These are phyloP conservation scores for Polyporus arcularius DNA, from an alignment of 768 basidiomycete genomes.

Conservation along the genomic window DNA sequence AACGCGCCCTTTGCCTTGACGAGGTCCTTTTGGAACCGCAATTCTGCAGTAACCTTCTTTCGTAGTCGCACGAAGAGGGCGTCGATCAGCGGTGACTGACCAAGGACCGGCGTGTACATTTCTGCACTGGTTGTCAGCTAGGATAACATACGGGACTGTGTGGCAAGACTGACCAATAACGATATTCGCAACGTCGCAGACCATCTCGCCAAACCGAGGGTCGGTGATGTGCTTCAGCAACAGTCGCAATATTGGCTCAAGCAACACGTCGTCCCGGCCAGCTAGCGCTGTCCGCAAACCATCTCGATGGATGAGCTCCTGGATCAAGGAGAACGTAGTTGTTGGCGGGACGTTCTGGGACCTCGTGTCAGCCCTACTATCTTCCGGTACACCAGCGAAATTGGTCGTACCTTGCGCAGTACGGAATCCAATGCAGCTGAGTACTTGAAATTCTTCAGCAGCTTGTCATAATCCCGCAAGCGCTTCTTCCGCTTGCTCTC, in stretches of 20 bases:
- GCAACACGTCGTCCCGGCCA: constrained; percentile 89
- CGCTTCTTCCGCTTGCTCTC: constrained; percentile 70
- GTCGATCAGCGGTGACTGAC: constrained; percentile 92
- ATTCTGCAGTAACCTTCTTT: constrained; percentile 82
- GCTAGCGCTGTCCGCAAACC: constrained; percentile 83
- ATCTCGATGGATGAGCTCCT: constrained; percentile 91
- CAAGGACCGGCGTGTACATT: constrained; percentile 89
- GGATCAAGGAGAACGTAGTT: constrained; percentile 86
- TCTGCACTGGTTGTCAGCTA: constrained; percentile 49
- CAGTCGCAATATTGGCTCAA: constrained; percentile 89
- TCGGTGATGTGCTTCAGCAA: constrained; percentile 84
- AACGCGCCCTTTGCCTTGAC: constrained; percentile 82
- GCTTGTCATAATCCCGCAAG: constrained; percentile 84
- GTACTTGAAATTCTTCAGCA: constrained; percentile 92
- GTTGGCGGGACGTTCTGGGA: constrained; percentile 77
- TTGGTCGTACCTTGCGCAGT: constrained; percentile 67
- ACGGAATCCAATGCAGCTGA: constrained; percentile 93
- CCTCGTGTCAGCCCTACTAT: constrained; percentile 1
- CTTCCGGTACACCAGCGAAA: background rate
- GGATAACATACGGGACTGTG: background rate
- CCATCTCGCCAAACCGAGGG: constrained; percentile 91
- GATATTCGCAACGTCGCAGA: constrained; percentile 75
- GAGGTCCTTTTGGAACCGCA: constrained; percentile 87
- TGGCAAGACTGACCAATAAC: constrained; percentile 69
- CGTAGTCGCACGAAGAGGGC: constrained; percentile 77